A percentile compares a stretch with the other conserved stretches of the same genome.
Evolutionary conservation across 2,329 filamentous ascomycete species (phyloP).

Genomic region (Oidium heveae): DNA sequence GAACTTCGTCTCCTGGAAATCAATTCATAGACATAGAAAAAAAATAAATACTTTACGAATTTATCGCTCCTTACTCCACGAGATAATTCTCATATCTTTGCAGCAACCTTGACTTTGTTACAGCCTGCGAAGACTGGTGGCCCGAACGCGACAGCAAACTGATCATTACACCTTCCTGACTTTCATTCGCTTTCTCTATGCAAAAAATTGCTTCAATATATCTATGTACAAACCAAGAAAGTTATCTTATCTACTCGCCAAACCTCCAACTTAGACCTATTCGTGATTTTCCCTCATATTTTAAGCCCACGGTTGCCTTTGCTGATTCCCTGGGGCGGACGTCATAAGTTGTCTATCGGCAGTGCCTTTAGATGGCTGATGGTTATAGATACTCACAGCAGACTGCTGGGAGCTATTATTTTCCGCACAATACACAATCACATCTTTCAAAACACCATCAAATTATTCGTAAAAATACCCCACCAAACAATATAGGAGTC

Average conservation of each 20-base stretch:
- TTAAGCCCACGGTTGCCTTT: slow-evolving; percentile 5
- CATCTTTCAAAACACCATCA: slow-evolving; percentile 20
- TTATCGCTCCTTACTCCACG: neutral
- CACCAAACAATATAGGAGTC: slow-evolving; percentile 19
- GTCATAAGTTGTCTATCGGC: slow-evolving; percentile 7
- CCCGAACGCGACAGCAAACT: slow-evolving; percentile 1
- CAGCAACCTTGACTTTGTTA: neutral
- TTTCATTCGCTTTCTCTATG: slow-evolving; percentile 8
- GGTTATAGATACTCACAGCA: slow-evolving; percentile 38
- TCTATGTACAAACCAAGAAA: slow-evolving; percentile 15
- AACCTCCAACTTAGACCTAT: slow-evolving; percentile 9
- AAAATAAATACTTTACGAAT: neutral
- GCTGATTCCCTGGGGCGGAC: slow-evolving; percentile 8
- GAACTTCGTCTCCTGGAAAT: neutral
- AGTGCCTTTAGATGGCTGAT: slow-evolving; percentile 38
- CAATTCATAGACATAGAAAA: neutral
- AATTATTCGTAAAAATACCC: slow-evolving; percentile 19
- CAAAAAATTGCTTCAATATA: slow-evolving; percentile 8
- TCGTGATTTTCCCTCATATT: neutral
- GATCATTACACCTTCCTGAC: neutral
- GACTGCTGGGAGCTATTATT: slow-evolving; percentile 31
- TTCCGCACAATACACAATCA: slow-evolving; percentile 19
- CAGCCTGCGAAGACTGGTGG: neutral
- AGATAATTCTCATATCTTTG: neutral
- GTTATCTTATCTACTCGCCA: slow-evolving; percentile 10